Percentiles rank a stretch among this genome's conserved stretches.
phyloP scores from a whole-genome alignment of 169 alveolate genomes.

The Theileria parva region DNA sequence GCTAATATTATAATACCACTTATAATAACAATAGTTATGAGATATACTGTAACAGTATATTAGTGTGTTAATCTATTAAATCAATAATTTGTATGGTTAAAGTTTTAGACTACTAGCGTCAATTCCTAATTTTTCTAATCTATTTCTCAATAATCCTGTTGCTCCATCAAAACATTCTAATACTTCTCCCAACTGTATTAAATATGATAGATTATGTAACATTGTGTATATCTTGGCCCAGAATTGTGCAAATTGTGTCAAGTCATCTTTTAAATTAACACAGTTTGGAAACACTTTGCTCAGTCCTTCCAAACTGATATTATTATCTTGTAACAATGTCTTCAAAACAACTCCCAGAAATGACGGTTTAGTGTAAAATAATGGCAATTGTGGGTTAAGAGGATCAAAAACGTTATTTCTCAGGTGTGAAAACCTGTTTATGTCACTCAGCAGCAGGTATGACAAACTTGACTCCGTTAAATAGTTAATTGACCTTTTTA shows the following conservation, averaged over 20 bases:
- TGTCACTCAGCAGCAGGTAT: conserved; percentile 30
- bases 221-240: conserved; percentile 38
- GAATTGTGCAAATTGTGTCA: conserved; percentile 33
- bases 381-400: background rate
- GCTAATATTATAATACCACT: too few relatives aligned
- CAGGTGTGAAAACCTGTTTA: background rate
- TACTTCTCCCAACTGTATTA: conserved; percentile 46
- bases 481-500: conserved; percentile 67
- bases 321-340: conserved; percentile 11
- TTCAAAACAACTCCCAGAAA: conserved; percentile 50
- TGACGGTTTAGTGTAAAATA: conserved; percentile 7
- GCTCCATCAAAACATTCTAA: conserved; percentile 53
- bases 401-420: background rate
- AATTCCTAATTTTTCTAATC: conserved; percentile 6
- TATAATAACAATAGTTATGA: too few relatives aligned
- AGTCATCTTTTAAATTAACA: conserved; percentile 28
- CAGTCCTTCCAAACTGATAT: conserved; percentile 3
- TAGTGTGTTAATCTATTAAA: too few relatives aligned
- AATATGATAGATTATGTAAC: conserved; percentile 31
- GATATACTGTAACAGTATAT: too few relatives aligned
- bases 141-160: conserved; percentile 17
- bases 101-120: background rate
- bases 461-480: conserved; percentile 73
- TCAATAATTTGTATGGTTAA: background rate
- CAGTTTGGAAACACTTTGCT: conserved; percentile 40